phyloP scores from a whole-genome alignment of 202 grass and related monocot species.

The Dendrocalamus latiflorus region DNA sequence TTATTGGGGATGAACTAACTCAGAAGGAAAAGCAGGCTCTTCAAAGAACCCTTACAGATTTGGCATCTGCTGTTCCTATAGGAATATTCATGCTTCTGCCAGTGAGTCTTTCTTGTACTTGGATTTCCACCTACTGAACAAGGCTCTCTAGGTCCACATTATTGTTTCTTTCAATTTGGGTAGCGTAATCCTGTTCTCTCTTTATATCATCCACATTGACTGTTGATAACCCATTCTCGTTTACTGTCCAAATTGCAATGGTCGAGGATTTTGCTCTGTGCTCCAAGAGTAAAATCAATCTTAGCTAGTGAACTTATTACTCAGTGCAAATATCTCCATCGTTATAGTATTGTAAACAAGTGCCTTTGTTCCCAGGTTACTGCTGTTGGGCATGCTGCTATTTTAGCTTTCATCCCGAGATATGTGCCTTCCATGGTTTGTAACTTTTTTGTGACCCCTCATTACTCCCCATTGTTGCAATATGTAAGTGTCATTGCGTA shows the following conservation, averaged over 20 bases:
- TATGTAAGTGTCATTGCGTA: constrained; percentile 4
- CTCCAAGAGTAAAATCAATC: not conserved
- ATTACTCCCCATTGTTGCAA: not conserved
- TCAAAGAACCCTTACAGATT: constrained; percentile 95
- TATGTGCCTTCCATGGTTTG: constrained; percentile 92
- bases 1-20: constrained; percentile 93
- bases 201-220: constrained; percentile 8
- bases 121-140: not conserved
- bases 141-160: not conserved
- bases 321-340: constrained; percentile 21
- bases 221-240: not conserved
- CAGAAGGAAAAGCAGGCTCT: constrained; percentile 96
- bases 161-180: constrained; percentile 21
- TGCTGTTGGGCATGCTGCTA: no score
- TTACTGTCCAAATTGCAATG: not conserved
- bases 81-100: constrained; percentile 99
- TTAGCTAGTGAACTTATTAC: not conserved
- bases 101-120: constrained; percentile 54
- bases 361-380: no score
- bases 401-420: constrained; percentile 98
- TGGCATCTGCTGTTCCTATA: constrained; percentile 98
- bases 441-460: constrained; percentile 20
- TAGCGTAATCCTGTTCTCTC: not conserved
- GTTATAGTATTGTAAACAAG: no score
- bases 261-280: constrained; percentile 24